Evolutionary conservation across 345 rosid species (phyloP).

Genomic region (Citrus sp.): DNA sequence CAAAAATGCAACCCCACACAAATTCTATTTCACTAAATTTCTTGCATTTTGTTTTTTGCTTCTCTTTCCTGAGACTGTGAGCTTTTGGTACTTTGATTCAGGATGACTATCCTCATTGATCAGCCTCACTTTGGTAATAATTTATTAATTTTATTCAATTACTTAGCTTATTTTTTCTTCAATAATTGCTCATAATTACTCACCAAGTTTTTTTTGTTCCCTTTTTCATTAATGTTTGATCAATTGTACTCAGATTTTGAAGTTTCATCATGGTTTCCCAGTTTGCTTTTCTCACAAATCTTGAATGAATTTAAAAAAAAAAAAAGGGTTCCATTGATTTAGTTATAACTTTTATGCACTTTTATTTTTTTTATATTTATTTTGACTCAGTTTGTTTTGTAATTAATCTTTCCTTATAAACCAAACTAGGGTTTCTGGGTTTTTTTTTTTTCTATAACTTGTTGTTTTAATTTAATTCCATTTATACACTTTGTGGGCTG

Average conservation of each 20-base stretch:
- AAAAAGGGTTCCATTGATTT: too few relatives aligned
- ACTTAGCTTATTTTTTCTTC: not conserved
- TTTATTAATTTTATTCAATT: not conserved
- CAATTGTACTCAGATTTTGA: not conserved
- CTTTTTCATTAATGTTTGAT: not conserved
- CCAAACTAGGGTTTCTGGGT: not conserved
- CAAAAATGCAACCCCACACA: not conserved
- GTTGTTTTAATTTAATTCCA: too few relatives aligned
- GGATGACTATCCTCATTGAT: slow-evolving; percentile 48
- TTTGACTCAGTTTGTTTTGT: too few relatives aligned
- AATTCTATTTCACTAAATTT: not conserved
- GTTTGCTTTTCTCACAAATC: too few relatives aligned
- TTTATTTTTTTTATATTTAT: too few relatives aligned
- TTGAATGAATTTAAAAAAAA: too few relatives aligned
- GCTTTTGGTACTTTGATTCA: slow-evolving; percentile 7
- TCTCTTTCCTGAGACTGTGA: not conserved
- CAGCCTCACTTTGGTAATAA: slow-evolving; percentile 43
- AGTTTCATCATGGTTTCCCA: too few relatives aligned
- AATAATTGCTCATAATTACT: not conserved
- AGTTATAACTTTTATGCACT: not conserved
- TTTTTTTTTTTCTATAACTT: too few relatives aligned
- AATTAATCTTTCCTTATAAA: too few relatives aligned
- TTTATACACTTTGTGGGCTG: too few relatives aligned
- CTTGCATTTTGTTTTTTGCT: not conserved
- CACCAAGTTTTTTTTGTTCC: not conserved